Evolutionary conservation across 2,329 filamentous ascomycete genomes (phyloP), one percentile per base, ranked within the genome.

Genomic region (Reticulascus tulasneorum): DNA sequence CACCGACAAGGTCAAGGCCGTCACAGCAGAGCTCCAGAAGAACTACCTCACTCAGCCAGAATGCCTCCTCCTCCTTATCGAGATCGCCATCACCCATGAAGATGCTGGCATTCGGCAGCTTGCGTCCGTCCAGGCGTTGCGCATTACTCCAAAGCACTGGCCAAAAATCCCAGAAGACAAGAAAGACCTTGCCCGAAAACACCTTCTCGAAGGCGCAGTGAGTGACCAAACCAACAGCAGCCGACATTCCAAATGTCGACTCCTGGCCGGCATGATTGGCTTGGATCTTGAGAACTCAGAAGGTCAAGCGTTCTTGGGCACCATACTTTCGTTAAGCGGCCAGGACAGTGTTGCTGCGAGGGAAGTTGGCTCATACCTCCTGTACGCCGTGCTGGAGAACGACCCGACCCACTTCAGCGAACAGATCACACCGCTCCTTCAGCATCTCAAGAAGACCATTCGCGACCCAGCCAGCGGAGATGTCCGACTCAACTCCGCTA

Each of bases 401-500:
- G 83, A 94, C 49, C 88, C 88, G 15, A 82, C 89, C 48, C 77
- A 82, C 49, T 94, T 96, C 63, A 79, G 80, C 52, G 85, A 90
- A 54, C 86, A 93, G 63, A 79, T 88, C 51, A 64, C 74, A 40
- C 81, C 86, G 56, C 78, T 97, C 42, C 87, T 97, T 54, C 73
- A 77, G 53, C 73, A 97, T 18, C 95, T 97, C 67, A 73, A 73
- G 62, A 83, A 82, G 60, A 94, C 90, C 30, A 93, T 98, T 54
- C 82, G 85, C 53, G 93, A 97, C 56, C 82, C 86, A 2, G 82
- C 94, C 64, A 96, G 89, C 61, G 78, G 85, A 44, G 88, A 96
- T 59, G 93, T 98, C 38, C 84, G 90, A 52, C 82, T 95, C 67
- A 97, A 96, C 72, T 94, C 93, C 21, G 82, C 96, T 65, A 79